Evolutionary conservation across 164 flowering plant genomes (phyloP), one percentile per base, ranked within the genome.

Genomic region (Pachysandra terminalis): DNA sequence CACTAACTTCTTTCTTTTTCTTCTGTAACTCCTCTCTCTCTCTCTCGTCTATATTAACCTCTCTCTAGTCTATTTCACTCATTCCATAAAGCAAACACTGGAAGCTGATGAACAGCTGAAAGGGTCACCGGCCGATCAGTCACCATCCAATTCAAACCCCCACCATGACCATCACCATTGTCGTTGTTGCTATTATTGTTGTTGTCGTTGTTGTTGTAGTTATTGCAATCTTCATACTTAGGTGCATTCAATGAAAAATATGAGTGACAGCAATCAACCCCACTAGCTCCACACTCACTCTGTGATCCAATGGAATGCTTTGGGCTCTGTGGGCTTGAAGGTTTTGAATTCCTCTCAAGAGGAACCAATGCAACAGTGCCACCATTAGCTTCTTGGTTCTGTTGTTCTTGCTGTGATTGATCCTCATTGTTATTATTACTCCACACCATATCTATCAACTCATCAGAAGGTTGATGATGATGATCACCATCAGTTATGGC

Each of bases 401-500:
- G 64, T n/a, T n/a, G n/a, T 37, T 71, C 73, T 0, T 67, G 70
- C 6, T 72, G 77, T 9, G 67, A 67, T 0, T 74, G n/a, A n/a
- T n/a, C n/a, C n/a, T n/a, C 74, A 6, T 62, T 64, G 0, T 19
- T 19, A 45, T 54, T 64, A 55, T 61, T 56, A 22, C 55, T 78
- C 87, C 88, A 84, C 60, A 78, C 70, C 79, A 83, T 70, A 17
- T 76, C 74, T 0, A 66, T 72, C 54, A 80, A 61, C 35, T 81
- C 83, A 63, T 75, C 80, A 0, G 75, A 45, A 8, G 71, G 22
- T n/a, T n/a, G n/a, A n/a, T n/a, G n/a, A n/a, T n/a, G n/a, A n/a
- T n/a, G n/a, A n/a, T 79, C 62, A 19, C 72, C 79, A 51, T 54
- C 76, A 12, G 84, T 35, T 19, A 76, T 76, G 37, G 81, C 58